Evolutionary conservation across 164 flowering plant genomes (phyloP).

Genomic region (Piper longum): DNA sequence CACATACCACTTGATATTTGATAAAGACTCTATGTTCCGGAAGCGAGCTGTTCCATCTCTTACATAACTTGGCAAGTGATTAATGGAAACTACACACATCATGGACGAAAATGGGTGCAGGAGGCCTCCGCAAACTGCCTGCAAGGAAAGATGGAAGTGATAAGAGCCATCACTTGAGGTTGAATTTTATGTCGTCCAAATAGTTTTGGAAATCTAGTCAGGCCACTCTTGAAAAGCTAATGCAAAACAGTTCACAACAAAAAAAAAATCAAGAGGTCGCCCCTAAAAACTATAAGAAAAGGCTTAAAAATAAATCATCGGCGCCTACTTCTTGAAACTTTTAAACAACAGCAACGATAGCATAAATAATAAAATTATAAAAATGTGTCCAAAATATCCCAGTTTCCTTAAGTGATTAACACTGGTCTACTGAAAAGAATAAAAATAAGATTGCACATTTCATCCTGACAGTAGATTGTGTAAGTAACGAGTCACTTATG

Average conservation of each 20-base stretch:
- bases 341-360: conserved; percentile 84
- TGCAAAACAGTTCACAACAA: conserved; percentile 87
- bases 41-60: conserved; percentile 93
- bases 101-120: conserved; percentile 82
- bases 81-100: conserved; percentile 87
- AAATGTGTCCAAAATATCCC: conserved; percentile 75
- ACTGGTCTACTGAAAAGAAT: too few relatives aligned
- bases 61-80: conserved; percentile 61
- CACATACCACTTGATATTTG: conserved; percentile 35
- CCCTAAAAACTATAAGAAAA: conserved; percentile 29
- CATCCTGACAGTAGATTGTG: too few relatives aligned
- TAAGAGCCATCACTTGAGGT: conserved; percentile 1
- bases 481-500: too few relatives aligned
- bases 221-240: conserved; percentile 72
- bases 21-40: conserved; percentile 50
- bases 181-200: neutral
- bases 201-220: neutral
- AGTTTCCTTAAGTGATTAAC: conserved; percentile 58
- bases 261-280: conserved; percentile 76
- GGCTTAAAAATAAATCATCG: neutral
- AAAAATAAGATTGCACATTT: too few relatives aligned
- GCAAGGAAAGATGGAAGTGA: conserved; percentile 9
- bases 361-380: conserved; percentile 77
- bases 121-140: conserved; percentile 79
- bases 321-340: conserved; percentile 45